Evolutionary conservation across 306 rosid genomes (phyloP).

Genomic region (Arachis hypogaea): DNA sequence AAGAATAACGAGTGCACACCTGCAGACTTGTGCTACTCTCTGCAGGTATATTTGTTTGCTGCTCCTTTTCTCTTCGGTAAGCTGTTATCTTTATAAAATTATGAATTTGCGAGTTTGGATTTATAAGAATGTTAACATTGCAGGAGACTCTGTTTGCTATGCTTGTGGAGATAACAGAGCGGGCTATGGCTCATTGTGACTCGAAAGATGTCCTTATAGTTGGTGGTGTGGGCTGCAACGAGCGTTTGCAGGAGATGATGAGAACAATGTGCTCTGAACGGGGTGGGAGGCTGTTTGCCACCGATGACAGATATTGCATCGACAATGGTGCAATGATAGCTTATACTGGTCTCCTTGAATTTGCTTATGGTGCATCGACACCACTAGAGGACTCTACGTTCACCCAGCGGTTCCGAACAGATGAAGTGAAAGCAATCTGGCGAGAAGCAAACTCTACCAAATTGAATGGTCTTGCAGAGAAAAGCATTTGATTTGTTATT

Average conservation of each 20-base stretch:
- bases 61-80: too few species aligned
- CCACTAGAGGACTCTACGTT: slow-evolving; percentile 74
- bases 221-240: slow-evolving; percentile 95
- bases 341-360: slow-evolving; percentile 89
- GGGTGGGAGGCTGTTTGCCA: slow-evolving; percentile 86
- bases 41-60: too few species aligned
- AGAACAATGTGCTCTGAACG: slow-evolving; percentile 87
- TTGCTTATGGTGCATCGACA: slow-evolving; percentile 67
- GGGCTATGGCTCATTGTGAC: slow-evolving; percentile 98
- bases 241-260: slow-evolving; percentile 94
- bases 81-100: too few species aligned
- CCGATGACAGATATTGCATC: slow-evolving; percentile 88
- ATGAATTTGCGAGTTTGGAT: too few species aligned
- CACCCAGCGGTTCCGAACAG: slow-evolving; percentile 89
- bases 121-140: too few species aligned
- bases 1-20: slow-evolving; percentile 15
- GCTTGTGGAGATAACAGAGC: neutral
- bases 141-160: too few species aligned
- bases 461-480: neutral
- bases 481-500: slow-evolving; percentile 37
- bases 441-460: slow-evolving; percentile 54
- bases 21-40: too few species aligned
- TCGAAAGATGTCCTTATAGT: slow-evolving; percentile 86
- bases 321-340: slow-evolving; percentile 98
- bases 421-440: slow-evolving; percentile 94